These are phyloP conservation scores for Cytospora piceicola DNA, from an alignment of 2,329 filamentous ascomycete species.

Conservation along the genomic window DNA sequence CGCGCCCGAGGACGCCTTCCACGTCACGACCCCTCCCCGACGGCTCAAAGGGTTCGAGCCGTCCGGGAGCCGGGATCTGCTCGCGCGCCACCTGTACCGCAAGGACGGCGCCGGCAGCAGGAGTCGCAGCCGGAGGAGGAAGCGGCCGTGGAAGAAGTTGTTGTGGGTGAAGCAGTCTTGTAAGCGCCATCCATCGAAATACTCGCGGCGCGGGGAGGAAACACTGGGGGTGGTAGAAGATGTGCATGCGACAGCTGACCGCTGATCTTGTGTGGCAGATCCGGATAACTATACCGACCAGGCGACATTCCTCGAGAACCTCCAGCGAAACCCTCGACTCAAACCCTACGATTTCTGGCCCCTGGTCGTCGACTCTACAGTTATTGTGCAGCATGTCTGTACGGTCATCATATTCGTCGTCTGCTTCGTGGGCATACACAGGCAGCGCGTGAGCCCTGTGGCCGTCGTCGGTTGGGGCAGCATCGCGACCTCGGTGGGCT, in stretches of 20 bases:
- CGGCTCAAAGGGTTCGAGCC: conserved; percentile 48
- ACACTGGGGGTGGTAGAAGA: no score
- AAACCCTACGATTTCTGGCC: conserved; percentile 99
- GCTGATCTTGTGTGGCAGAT: conserved; percentile 53
- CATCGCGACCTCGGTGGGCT: conserved; percentile 80
- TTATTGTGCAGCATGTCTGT: conserved; percentile 96
- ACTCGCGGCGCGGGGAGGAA: no score
- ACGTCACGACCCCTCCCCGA: conserved; percentile 64
- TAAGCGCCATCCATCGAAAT: conserved; percentile 47
- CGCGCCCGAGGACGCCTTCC: conserved; percentile 83
- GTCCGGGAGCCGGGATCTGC: conserved; percentile 37
- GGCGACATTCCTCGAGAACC: conserved; percentile 91
- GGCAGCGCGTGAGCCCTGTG: conserved; percentile 86
- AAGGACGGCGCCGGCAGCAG: conserved; percentile 58
- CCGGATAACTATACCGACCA: conserved; percentile 99
- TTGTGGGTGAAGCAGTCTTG: conserved; percentile 98
- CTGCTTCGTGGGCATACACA: conserved; percentile 88
- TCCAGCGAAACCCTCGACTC: conserved; percentile 90
- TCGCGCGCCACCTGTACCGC: conserved; percentile 47
- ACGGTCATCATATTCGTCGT: conserved; percentile 94
- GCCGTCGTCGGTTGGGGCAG: conserved; percentile 86
- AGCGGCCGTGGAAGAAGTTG: conserved; percentile 88
- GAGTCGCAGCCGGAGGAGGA: conserved; percentile 69
- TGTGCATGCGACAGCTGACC: not conserved
- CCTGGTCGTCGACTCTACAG: conserved; percentile 89